Evolutionary conservation across 768 basidiomycete genomes (phyloP).

Genomic region (Calocybe gangraenosa): DNA sequence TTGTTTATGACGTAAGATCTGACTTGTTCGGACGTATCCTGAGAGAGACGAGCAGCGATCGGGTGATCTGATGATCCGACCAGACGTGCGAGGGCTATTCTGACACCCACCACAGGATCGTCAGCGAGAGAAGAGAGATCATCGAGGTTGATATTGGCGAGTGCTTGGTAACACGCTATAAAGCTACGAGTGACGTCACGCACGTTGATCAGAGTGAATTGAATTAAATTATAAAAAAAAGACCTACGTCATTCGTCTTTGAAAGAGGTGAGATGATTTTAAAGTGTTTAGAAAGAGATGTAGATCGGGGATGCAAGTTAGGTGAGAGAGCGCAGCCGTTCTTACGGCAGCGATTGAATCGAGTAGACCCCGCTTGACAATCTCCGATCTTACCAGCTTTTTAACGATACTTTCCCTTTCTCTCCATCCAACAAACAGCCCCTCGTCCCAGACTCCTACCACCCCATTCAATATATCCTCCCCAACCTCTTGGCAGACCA

Average conservation of each 20-base stretch:
- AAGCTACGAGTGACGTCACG: slow-evolving; percentile 43
- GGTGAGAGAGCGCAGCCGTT: slow-evolving; percentile 66
- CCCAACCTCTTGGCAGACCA: slow-evolving; percentile 47
- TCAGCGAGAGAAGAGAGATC: slow-evolving; percentile 50
- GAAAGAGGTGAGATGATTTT: slow-evolving; percentile 38
- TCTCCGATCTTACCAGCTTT: slow-evolving; percentile 47
- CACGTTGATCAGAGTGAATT: slow-evolving; percentile 1
- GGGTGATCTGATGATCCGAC: slow-evolving; percentile 30
- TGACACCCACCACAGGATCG: slow-evolving; percentile 78
- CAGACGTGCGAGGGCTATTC: slow-evolving; percentile 81
- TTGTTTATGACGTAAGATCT: slow-evolving; percentile 46
- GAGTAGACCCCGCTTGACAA: slow-evolving; percentile 60
- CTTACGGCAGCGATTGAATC: slow-evolving; percentile 85
- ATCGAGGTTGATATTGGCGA: slow-evolving; percentile 40
- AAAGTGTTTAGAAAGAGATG: too few species aligned
- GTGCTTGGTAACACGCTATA: slow-evolving; percentile 66
- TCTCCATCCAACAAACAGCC: slow-evolving; percentile 67
- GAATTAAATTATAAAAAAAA: slow-evolving; percentile 2
- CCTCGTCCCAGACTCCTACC: slow-evolving; percentile 53
- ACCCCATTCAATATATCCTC: slow-evolving; percentile 41
- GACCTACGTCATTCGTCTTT: slow-evolving; percentile 71
- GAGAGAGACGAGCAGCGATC: slow-evolving; percentile 43
- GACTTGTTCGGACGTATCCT: slow-evolving; percentile 59
- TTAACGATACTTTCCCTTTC: slow-evolving; percentile 69
- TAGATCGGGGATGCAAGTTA: too few species aligned